Conservation (phyloP, 2,329 filamentous ascomycete species). For the Fusarium sp. region DNA sequence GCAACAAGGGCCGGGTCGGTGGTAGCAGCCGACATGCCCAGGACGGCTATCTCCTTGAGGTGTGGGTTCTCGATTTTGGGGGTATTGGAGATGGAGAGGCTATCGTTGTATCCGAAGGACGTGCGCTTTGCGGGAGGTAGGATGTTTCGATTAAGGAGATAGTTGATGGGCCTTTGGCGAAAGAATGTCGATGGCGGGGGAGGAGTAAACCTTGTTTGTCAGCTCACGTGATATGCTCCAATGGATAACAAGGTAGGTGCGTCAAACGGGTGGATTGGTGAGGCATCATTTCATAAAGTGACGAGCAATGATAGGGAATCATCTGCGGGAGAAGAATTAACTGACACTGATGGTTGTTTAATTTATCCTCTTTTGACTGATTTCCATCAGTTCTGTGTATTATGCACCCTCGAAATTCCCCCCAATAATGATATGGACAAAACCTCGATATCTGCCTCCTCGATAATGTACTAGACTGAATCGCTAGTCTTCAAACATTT, state of each 20-base stretch:
- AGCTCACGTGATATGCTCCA: conserved; percentile 37
- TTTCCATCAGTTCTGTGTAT: neutral
- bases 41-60: conserved; percentile 48
- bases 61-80: conserved; percentile 49
- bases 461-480: conserved; percentile 39
- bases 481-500: conserved; percentile 26
- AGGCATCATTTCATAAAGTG: neutral
- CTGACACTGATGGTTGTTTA: neutral
- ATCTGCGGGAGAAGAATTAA: neutral
- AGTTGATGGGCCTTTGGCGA: conserved; percentile 41
- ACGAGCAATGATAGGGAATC: neutral
- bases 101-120: conserved; percentile 58
- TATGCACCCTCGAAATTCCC: neutral
- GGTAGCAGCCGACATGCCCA: conserved; percentile 54
- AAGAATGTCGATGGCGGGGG: conserved; percentile 51
- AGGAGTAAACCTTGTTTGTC: conserved; percentile 23
- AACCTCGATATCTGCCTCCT: conserved; percentile 32
- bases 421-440: neutral
- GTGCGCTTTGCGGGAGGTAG: conserved; percentile 46
- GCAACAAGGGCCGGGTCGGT: conserved; percentile 56
- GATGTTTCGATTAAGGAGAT: conserved; percentile 55
- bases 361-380: neutral
- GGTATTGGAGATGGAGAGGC: conserved; percentile 46
- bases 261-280: conserved; percentile 14
- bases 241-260: conserved; percentile 16